Base-by-base conservation (phyloP, 2,329 filamentous ascomycete genomes). In the Fusarium sp. region DNA sequence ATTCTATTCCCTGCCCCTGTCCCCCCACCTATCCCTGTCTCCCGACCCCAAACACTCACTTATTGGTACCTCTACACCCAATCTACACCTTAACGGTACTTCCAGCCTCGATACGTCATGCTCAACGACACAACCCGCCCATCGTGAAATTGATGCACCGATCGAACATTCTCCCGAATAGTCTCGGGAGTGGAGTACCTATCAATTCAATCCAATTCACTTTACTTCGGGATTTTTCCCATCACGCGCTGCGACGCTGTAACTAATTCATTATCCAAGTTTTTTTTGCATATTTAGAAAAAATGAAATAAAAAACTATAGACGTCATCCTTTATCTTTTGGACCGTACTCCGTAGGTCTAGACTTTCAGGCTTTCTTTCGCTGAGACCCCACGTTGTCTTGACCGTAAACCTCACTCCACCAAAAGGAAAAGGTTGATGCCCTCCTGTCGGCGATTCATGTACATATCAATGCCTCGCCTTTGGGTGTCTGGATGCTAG, bases 111-210 rank as follows among this genome's bases (percentile, higher is more conserved):
- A 68, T 68, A 45, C 48, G 40, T 47, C 39, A 44, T 61, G 30
- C 48, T 55, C 33, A 41, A 46, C 30, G 60, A 61, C 44, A 9
- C 51, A 55, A 35, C 35, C 65, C 47, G 50, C 65, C 27, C 65
- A 68, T 68, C 65, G 65, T 46, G 47, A 44, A 68, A 61, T 68
- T 35, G 23, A 61, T 62, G 47, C 37, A 48, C 23, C 25, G 65
- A 68, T 68, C 65, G 60, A 68, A 68, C 30, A 56, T 59, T 48
- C 46, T 48, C 41, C 54, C 54, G 43, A 52, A 52, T 25, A 61
- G 58, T 49, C 30, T 65, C 43, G 41, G 19, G 6, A 33, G 62
- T 65, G 45, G 49, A 37, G 49, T 33, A 15, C 13, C 13, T 15
- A 33, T 44, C 59, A 41, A 32, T 10, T 39, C 35, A 61, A 50